Percentiles rank a stretch among this genome's conserved stretches.
Evolutionary conservation across 345 rosid genomes (phyloP).

Genomic region (Melastoma malabathricum): DNA sequence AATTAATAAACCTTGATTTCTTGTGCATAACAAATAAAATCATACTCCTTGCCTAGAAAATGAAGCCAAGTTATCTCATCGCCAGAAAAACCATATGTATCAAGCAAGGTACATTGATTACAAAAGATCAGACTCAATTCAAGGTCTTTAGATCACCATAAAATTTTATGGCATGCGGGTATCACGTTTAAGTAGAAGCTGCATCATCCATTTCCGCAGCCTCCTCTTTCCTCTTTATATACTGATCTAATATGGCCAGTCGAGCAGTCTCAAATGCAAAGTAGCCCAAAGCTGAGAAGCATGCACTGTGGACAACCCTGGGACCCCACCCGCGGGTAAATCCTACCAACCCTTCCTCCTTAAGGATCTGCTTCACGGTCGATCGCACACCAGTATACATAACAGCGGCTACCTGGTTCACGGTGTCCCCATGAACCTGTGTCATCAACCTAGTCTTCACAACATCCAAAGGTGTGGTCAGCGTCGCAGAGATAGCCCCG

Average conservation of each 20-base stretch:
- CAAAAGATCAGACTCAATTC: too few relatives aligned
- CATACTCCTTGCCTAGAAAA: too few relatives aligned
- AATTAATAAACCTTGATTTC: too few relatives aligned
- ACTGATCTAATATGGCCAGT: constrained; percentile 55
- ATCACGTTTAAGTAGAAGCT: not conserved
- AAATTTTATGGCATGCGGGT: not conserved
- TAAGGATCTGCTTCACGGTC: constrained; percentile 63
- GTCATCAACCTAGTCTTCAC: constrained; percentile 95
- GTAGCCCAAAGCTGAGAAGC: constrained; percentile 81
- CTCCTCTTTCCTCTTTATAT: constrained; percentile 49
- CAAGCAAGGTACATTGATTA: not conserved
- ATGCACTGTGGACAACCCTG: constrained; percentile 82
- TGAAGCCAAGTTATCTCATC: too few relatives aligned
- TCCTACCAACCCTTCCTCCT: constrained; percentile 88
- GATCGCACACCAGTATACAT: constrained; percentile 47
- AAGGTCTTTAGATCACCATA: too few relatives aligned
- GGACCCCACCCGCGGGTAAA: constrained; percentile 81
- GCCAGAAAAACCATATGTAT: not conserved
- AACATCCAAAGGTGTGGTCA: constrained; percentile 87
- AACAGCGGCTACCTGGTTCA: constrained; percentile 39
- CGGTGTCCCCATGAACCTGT: constrained; percentile 39
- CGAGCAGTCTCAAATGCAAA: constrained; percentile 94
- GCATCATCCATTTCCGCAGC: constrained; percentile 8
- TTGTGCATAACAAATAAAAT: too few relatives aligned
- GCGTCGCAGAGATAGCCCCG: constrained; percentile 81